These are phyloP conservation scores for Yarrowia porcina DNA, from an alignment of 805 yeast species.

Conservation along the genomic window DNA sequence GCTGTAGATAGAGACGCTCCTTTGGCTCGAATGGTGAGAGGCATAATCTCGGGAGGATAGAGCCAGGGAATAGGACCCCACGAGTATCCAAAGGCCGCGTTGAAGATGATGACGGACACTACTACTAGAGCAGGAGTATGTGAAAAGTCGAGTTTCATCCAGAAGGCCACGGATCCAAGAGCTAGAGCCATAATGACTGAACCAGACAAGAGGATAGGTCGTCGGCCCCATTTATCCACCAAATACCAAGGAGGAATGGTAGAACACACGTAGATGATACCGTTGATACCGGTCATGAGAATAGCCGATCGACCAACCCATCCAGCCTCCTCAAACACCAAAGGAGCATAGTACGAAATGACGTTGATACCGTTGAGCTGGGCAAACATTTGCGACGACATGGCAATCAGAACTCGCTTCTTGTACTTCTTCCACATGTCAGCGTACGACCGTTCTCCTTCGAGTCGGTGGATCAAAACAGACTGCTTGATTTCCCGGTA, in stretches of 20 bases:
- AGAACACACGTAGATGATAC: conserved; percentile 55
- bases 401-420: conserved; percentile 77
- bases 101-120: conserved; percentile 68
- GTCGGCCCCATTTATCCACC: conserved; percentile 88
- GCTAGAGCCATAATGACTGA: conserved; percentile 76
- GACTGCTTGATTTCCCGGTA: conserved; percentile 78
- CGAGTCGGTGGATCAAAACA: conserved; percentile 69
- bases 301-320: conserved; percentile 88
- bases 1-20: conserved; percentile 91
- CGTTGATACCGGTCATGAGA: conserved; percentile 83
- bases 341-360: conserved; percentile 87
- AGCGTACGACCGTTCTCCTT: conserved; percentile 71
- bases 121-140: conserved; percentile 72
- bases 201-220: conserved; percentile 77
- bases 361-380: conserved; percentile 92
- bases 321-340: conserved; percentile 93
- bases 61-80: conserved; percentile 97
- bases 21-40: conserved; percentile 77
- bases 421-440: conserved; percentile 76
- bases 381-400: conserved; percentile 88
- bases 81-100: conserved; percentile 77
- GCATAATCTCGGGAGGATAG: conserved; percentile 81
- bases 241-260: conserved; percentile 90
- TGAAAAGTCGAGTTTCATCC: conserved; percentile 48
- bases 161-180: conserved; percentile 60